phyloP scores from a whole-genome alignment of 768 basidiomycete species.

The Plicaturopsis crispa region DNA sequence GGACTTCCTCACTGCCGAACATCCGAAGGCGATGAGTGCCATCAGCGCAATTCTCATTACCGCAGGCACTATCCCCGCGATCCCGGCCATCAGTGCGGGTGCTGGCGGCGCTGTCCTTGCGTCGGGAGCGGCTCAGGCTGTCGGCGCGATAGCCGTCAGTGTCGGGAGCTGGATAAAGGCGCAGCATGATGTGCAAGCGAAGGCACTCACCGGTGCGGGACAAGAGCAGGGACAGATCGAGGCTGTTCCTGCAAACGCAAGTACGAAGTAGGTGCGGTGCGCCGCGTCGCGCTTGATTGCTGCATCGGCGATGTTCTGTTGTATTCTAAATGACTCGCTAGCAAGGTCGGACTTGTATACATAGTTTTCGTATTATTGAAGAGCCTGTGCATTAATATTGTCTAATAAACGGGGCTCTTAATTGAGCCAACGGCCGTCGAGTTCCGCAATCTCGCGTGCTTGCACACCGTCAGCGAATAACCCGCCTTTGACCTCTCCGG shows the following conservation, averaged over 20 bases:
- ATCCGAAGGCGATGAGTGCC: constrained; percentile 69
- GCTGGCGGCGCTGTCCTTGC: constrained; percentile 71
- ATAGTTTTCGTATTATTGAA: not conserved
- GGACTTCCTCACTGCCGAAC: constrained; percentile 66
- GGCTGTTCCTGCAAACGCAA: not conserved
- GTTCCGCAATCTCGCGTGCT: constrained; percentile 18
- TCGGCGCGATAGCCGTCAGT: constrained; percentile 73
- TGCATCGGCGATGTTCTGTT: not conserved
- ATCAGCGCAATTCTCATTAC: constrained; percentile 75
- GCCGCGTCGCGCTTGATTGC: constrained; percentile 1
- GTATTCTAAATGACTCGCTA: constrained; percentile 1
- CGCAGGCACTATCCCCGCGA: constrained; percentile 64
- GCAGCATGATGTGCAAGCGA: constrained; percentile 31
- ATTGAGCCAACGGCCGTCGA: constrained; percentile 23
- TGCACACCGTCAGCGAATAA: constrained; percentile 24
- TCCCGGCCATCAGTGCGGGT: constrained; percentile 61
- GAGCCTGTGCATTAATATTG: not conserved
- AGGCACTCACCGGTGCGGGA: constrained; percentile 13
- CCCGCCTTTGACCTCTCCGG: constrained; percentile 23
- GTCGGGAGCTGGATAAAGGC: constrained; percentile 53
- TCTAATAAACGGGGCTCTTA: no score
- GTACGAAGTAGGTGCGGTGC: not conserved
- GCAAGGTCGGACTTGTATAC: not conserved
- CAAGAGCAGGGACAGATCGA: constrained; percentile 1
- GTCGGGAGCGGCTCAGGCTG: constrained; percentile 66